Evolutionary conservation across 768 basidiomycete species (phyloP).

Genomic region (Podaxis sp.): DNA sequence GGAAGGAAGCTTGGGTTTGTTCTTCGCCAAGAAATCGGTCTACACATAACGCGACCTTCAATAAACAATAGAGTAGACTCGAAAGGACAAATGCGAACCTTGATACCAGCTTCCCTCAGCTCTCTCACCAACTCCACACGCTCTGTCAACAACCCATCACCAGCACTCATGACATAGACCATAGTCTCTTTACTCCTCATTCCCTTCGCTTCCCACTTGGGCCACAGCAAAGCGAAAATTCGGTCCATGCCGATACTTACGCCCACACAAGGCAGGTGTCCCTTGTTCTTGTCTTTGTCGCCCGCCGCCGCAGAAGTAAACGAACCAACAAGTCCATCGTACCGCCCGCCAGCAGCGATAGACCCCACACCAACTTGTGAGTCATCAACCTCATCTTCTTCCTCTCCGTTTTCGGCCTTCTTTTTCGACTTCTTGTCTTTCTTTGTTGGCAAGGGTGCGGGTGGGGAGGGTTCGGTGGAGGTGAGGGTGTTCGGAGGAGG

Average conservation of each 20-base stretch:
- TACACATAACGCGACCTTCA: conserved; percentile 25
- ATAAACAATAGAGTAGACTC: not conserved
- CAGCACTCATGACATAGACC: conserved; percentile 90
- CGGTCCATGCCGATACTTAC: conserved; percentile 92
- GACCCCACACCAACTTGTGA: conserved; percentile 95
- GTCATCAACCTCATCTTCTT: conserved; percentile 89
- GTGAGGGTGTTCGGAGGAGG: conserved; percentile 20
- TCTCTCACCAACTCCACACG: conserved; percentile 77
- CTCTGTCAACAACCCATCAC: conserved; percentile 85
- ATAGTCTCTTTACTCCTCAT: conserved; percentile 88
- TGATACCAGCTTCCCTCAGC: conserved; percentile 83
- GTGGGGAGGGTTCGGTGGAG: conserved; percentile 26
- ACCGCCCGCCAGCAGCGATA: conserved; percentile 97
- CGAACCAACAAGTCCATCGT: conserved; percentile 92
- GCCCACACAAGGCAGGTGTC: conserved; percentile 83
- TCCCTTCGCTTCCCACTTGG: conserved; percentile 77
- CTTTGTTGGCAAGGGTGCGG: conserved; percentile 24
- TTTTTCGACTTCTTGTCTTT: conserved; percentile 42
- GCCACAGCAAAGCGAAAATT: conserved; percentile 89
- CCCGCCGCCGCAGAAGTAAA: conserved; percentile 83
- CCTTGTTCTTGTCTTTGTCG: conserved; percentile 54
- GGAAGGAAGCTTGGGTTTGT: conserved; percentile 80
- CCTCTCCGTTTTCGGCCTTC: conserved; percentile 39
- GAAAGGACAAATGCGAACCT: conserved; percentile 47
- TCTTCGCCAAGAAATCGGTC: conserved; percentile 92